These are phyloP conservation scores for Xylariaceae sp. DNA, from an alignment of 2,329 filamentous ascomycete species.

Conservation along the genomic window DNA sequence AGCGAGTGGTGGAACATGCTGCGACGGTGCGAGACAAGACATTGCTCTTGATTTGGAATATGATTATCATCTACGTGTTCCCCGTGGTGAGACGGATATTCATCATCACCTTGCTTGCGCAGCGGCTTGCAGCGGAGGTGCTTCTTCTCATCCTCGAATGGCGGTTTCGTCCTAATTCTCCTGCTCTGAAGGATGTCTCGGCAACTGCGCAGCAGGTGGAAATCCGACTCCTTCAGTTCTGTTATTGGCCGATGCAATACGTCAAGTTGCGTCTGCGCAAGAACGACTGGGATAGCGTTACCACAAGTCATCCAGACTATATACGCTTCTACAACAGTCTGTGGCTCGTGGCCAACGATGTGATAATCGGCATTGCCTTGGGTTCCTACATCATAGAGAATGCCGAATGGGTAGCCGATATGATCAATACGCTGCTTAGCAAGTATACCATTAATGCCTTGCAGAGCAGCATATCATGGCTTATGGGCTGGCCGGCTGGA, in stretches of 20 bases:
- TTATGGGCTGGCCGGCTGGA: conserved; percentile 93
- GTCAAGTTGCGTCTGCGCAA: conserved; percentile 84
- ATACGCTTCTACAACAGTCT: conserved; percentile 98
- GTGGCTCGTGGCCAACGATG: conserved; percentile 97
- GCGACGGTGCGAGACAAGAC: conserved; percentile 76
- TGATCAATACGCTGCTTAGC: conserved; percentile 69
- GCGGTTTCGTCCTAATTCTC: conserved; percentile 68
- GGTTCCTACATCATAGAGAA: conserved; percentile 98
- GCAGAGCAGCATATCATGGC: conserved; percentile 84
- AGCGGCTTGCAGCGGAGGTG: conserved; percentile 75
- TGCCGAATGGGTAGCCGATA: conserved; percentile 71
- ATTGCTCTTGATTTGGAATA: conserved; percentile 61
- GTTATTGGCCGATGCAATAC: conserved; percentile 98
- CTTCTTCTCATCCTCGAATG: conserved; percentile 79
- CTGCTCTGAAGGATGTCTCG: conserved; percentile 90
- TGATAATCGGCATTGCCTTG: conserved; percentile 95
- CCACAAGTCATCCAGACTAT: conserved; percentile 92
- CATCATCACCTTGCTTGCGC: conserved; percentile 70
- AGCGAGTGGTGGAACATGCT: conserved; percentile 89
- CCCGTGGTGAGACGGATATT: conserved; percentile 69
- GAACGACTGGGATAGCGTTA: conserved; percentile 91
- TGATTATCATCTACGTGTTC: conserved; percentile 70
- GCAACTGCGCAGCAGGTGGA: conserved; percentile 97
- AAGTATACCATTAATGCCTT: conserved; percentile 85
- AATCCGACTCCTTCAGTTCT: conserved; percentile 94